Evolutionary conservation across 2,329 filamentous ascomycete genomes (phyloP), one percentile per base, ranked within the genome.

Genomic region (Trichoderma asperellum): DNA sequence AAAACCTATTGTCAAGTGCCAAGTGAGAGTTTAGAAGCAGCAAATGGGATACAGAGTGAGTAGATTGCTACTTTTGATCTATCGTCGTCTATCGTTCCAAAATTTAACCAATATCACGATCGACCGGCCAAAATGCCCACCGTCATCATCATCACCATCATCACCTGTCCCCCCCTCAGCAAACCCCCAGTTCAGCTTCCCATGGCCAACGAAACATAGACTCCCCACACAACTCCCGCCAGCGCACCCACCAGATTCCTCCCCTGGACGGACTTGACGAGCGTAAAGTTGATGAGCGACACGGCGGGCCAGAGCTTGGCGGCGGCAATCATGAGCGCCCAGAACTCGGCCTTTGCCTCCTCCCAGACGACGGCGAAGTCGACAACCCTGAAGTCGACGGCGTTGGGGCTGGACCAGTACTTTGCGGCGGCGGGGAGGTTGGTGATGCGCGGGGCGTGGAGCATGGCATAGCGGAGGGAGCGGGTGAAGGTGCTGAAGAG

Each of bases 171-270:
- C 4, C 8, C 40, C 18, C 6, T n/a, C 40, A n/a, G 7, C 16
- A 43, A 43, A n/a, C 2, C 5, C 14, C 52, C 60, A 27, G 37
- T 29, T 74, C 70, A 80, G 63, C 73, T 72, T 12, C 78, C 76
- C 21, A 84, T 85, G 72, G 88, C 79, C 75, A 94, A 80, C 76
- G 91, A 93, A 80, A 94, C 82, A 77, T 92, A 94, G 53, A 94
- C 83, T 0, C 90, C 89, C 92, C 92, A 95, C 16, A 83, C 85
- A 29, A 95, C 84, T 5, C 92, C 92, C 21, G 91, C 91, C 62
- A 91, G 78, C 73, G 89, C 88, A n/a, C 89, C 91, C 71, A 94
- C 86, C 40, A 94, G 80, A 62, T 91, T 90, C 47, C 92, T 84
- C 64, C 86, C 85, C 75, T 93, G 86, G 4, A 93, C 87, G n/a